phyloP scores from a whole-genome alignment of 1,284 basidiomycete genomes.

The Moesziomyces parantarcticus region DNA sequence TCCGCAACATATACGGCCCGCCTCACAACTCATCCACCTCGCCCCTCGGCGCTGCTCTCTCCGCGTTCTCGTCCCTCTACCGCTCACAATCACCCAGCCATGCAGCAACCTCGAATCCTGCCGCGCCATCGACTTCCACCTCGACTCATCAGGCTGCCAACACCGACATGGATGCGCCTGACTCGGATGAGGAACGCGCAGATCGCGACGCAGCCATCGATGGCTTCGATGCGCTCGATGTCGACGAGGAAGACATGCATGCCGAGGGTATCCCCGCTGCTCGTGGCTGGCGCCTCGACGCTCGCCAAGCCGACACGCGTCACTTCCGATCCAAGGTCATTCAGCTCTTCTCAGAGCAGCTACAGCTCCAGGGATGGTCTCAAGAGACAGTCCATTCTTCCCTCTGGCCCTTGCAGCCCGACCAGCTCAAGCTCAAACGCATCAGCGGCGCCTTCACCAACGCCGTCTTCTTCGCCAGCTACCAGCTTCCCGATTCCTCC shows the following conservation, averaged over 20 bases:
- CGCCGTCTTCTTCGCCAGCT: slow-evolving; percentile 66
- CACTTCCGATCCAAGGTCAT: slow-evolving; percentile 56
- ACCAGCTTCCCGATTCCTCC: slow-evolving; percentile 18
- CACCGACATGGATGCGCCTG: slow-evolving; percentile 1
- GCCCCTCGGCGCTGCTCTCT: slow-evolving; percentile 12
- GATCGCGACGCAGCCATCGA: slow-evolving; percentile 38
- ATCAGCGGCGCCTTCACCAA: slow-evolving; percentile 65
- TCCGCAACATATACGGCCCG: slow-evolving; percentile 12
- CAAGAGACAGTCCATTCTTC: slow-evolving; percentile 40
- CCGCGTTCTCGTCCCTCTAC: slow-evolving; percentile 23
- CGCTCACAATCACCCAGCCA: slow-evolving; percentile 22
- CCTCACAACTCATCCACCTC: slow-evolving; percentile 9
- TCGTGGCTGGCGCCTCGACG: slow-evolving; percentile 58
- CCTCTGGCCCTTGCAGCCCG: slow-evolving; percentile 44
- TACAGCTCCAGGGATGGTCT: slow-evolving; percentile 57
- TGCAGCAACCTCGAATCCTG: background rate
- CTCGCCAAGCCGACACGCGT: slow-evolving; percentile 48
- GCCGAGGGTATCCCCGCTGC: slow-evolving; percentile 65
- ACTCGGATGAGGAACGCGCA: slow-evolving; percentile 22
- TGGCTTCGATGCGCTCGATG: slow-evolving; percentile 56
- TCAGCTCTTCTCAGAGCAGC: slow-evolving; percentile 52
- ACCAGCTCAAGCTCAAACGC: slow-evolving; percentile 52
- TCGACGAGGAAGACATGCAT: slow-evolving; percentile 66
- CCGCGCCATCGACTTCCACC: slow-evolving; percentile 5
- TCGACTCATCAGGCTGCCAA: slow-evolving; percentile 3